Evolutionary conservation across 2,329 filamentous ascomycete genomes (phyloP), one percentile per base, ranked within the genome.

Genomic region (Aspergillus puulaauensis): DNA sequence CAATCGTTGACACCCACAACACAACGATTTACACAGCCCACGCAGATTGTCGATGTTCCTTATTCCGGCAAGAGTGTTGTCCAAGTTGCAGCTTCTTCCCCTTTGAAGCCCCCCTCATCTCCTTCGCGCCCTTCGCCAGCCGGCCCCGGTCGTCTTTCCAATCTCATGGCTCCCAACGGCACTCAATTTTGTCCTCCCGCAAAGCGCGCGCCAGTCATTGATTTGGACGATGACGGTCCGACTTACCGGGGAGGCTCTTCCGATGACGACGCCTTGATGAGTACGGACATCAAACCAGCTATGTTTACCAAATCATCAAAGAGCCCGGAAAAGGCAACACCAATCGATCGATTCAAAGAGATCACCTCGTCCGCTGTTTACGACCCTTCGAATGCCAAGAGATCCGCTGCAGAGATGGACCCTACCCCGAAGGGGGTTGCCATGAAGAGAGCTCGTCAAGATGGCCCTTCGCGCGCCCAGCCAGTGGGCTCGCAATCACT

Each of bases 21-120:
- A 72, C 83, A 73, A 75, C 79, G 54, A 77, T 76, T 70, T 63
- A 87, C 85, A 14, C 86, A 88, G 65, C 84, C 86, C 0, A 88
- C 83, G 11, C 86, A 88, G 66, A 75, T 86, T 35, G 73, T 87
- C 24, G 76, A 79, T 15, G 73, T 73, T 49, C 73, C 77, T 40
- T 71, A 75, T 47, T 70, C 70, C 48, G 65, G 67, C 1, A 67
- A 64, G 57, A 60, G 67, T 39, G 70, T 82, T 51, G 79, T 97
- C 56, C 93, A 96, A 73, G 93, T 97, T 3, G 87, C 89, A 31
- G 90, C 91, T n/a, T 97, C 93, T 3, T 97, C 93, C 1, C 93
- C 92, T 2, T 82, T 87, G 57, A 83, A 83, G 58, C 74, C 78
- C n/a, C 71, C 76, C 14, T 69, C 73, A 23, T 72, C 78, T 37